Evolutionary conservation across 1,139 yeast genomes (phyloP), one percentile per base, ranked within the genome.

Genomic region (Saccharomyces hybrid): DNA sequence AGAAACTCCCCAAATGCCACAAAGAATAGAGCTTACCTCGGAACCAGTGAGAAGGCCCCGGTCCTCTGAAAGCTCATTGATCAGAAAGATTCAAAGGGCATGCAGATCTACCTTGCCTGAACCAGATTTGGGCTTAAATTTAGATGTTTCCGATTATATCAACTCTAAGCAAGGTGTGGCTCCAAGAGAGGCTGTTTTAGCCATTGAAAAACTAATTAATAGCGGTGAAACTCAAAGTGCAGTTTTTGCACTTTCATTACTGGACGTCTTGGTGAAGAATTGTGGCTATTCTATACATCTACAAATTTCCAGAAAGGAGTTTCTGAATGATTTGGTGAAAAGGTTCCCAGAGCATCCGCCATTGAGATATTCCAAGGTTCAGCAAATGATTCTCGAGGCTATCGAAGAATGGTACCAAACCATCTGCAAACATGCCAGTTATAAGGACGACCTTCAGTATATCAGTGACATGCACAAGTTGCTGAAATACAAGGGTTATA

Each of bases 401-500:
- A 86, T 93, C 65, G 97, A 93, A 71, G 98, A 93, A 72, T 93
- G 99, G 99, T 86, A 88, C 69, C 96, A 89, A 70, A 93, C 99
- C 1, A 82, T 93, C 56, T 93, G 98, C 73, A 84, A 86, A 65
- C 89, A 95, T 53, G 84, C 96, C 44, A 81, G 88, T 66, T 88
- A 93, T 70, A 89, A 88, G 70, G 96, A 90, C 51, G 99, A 93
- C 70, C 78, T 93, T 65, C 93, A 90, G 7, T 89, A 87, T 70
- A 87, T 93, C 61, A 82, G 95, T 63, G 99, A 95, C 69, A 95
- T 93, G 99, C 97, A 90, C 75, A 78, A 98, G 54, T 77, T 93
- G 56, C 78, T 93, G 63, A 78, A 86, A 57, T 88, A 87, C 72
- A 95, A 93, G 72, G 87, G 99, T 5, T 93, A 93, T 68, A 76